A percentile compares a stretch with the other conserved stretches of the same genome.
Conservation (phyloP, 2,329 filamentous ascomycete species). For the Aschersonia sp. region DNA sequence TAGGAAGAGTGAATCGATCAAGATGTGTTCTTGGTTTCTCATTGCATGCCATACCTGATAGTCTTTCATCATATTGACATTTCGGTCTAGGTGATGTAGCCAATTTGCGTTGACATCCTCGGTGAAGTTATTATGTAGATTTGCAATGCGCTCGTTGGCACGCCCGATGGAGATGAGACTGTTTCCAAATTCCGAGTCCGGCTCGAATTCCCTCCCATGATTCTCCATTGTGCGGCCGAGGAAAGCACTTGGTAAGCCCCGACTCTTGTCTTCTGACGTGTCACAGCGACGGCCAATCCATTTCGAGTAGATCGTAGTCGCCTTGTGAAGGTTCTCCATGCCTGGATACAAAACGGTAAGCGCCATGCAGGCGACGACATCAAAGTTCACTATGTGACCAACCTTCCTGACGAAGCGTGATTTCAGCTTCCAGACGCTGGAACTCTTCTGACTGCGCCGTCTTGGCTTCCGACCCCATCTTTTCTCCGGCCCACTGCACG, state of each 20-base stretch:
- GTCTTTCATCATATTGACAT: conserved; percentile 89
- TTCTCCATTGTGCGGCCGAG: conserved; percentile 74
- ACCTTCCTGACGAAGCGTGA: conserved; percentile 83
- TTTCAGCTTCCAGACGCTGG: conserved; percentile 78
- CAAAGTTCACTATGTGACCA: conserved; percentile 7
- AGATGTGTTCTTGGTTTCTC: too few species aligned
- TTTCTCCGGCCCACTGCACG: conserved; percentile 96
- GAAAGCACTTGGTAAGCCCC: conserved; percentile 64
- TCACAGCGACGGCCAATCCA: conserved; percentile 68
- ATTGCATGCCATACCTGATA: conserved; percentile 55
- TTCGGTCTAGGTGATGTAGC: conserved; percentile 85
- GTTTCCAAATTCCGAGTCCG: conserved; percentile 80
- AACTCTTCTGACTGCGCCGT: conserved; percentile 83
- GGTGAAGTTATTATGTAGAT: conserved; percentile 74
- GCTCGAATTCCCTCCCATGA: conserved; percentile 87
- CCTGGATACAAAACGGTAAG: conserved; percentile 34
- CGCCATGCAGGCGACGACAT: not conserved
- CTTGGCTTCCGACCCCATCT: conserved; percentile 85
- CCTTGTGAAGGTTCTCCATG: conserved; percentile 78
- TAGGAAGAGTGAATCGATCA: not conserved
- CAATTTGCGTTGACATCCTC: conserved; percentile 66
- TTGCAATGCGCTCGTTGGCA: conserved; percentile 75
- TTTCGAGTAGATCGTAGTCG: conserved; percentile 77
- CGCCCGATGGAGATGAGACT: conserved; percentile 68
- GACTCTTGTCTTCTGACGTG: conserved; percentile 70